Conservation (phyloP, 2,329 filamentous ascomycete species). For the Apiospora phragmitis region DNA sequence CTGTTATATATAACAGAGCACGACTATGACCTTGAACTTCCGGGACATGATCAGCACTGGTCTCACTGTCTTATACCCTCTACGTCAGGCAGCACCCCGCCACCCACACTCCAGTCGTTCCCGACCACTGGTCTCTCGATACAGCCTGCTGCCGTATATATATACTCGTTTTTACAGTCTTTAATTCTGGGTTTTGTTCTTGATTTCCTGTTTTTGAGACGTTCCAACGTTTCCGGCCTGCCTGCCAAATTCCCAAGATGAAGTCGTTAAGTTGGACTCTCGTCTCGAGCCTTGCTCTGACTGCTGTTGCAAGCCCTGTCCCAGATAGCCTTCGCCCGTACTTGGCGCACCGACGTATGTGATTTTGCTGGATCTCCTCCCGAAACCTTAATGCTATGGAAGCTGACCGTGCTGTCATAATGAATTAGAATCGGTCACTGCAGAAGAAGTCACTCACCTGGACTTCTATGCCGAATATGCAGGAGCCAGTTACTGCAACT, state of each 20-base stretch:
- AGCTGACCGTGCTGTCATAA: neutral
- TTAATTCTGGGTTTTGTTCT: neutral
- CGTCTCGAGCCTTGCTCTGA: conserved; percentile 26
- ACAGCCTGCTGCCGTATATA: neutral
- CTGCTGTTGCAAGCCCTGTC: conserved; percentile 24
- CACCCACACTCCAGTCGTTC: neutral
- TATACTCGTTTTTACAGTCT: neutral
- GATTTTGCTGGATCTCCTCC: neutral
- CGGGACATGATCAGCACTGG: neutral
- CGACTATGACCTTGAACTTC: neutral
- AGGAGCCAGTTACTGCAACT: conserved; percentile 56
- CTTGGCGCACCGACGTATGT: conserved; percentile 37
- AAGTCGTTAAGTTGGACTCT: conserved; percentile 27
- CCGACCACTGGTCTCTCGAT: neutral
- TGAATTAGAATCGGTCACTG: conserved; percentile 26
- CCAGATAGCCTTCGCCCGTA: conserved; percentile 15
- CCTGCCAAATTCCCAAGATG: conserved; percentile 23
- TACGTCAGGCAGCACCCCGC: neutral
- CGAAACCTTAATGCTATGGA: conserved; percentile 14
- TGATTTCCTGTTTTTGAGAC: neutral
- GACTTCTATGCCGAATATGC: conserved; percentile 53
- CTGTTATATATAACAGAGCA: neutral
- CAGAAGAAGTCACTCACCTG: conserved; percentile 35
- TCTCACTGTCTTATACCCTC: conserved; percentile 3
- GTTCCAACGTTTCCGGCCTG: neutral